These are phyloP conservation scores for Aurantiochytrium sp. DNA, from an alignment of 108 stramenopile species.

Conservation along the genomic window DNA sequence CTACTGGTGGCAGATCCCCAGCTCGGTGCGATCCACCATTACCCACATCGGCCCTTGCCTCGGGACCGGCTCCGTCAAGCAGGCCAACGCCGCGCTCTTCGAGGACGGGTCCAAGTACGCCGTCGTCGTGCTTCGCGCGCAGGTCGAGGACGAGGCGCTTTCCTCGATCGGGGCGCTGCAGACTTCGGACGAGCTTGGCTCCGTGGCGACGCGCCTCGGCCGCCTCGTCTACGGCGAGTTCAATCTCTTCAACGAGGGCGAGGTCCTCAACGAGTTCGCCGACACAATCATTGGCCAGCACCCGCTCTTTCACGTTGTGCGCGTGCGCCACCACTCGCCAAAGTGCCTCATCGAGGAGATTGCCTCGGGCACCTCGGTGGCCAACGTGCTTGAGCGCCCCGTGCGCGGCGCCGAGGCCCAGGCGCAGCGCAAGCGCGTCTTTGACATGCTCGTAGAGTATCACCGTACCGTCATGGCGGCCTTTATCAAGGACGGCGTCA, in stretches of 20 bases:
- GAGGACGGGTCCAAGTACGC: slow-evolving; percentile 23
- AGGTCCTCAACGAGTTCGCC: background rate
- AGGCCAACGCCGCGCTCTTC: background rate
- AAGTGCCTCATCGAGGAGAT: slow-evolving; percentile 19
- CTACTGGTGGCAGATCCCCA: slow-evolving; percentile 18
- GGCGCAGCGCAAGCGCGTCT: background rate
- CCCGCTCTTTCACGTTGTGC: slow-evolving; percentile 8
- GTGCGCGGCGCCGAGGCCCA: background rate
- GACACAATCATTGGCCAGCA: background rate
- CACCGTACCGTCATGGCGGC: slow-evolving; percentile 14
- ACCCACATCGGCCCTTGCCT: background rate
- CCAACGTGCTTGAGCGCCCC: background rate
- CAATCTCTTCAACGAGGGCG: slow-evolving; percentile 7
- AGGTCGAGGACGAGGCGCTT: slow-evolving; percentile 17
- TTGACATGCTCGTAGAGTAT: background rate
- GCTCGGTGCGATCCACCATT: background rate
- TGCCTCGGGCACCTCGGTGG: slow-evolving; percentile 22
- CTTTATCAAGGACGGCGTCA: background rate
- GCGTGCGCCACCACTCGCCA: slow-evolving; percentile 12
- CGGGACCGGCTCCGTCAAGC: slow-evolving; percentile 21
- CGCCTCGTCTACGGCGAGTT: slow-evolving; percentile 21
- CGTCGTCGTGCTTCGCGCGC: background rate
- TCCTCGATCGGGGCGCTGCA: background rate
- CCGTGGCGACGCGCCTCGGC: slow-evolving; percentile 1
- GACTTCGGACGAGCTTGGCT: background rate